A percentile compares a stretch with the other conserved stretches of the same genome.
Conservation (phyloP, 2,329 filamentous ascomycete genomes). For the Colletotrichum cordylinicola region DNA sequence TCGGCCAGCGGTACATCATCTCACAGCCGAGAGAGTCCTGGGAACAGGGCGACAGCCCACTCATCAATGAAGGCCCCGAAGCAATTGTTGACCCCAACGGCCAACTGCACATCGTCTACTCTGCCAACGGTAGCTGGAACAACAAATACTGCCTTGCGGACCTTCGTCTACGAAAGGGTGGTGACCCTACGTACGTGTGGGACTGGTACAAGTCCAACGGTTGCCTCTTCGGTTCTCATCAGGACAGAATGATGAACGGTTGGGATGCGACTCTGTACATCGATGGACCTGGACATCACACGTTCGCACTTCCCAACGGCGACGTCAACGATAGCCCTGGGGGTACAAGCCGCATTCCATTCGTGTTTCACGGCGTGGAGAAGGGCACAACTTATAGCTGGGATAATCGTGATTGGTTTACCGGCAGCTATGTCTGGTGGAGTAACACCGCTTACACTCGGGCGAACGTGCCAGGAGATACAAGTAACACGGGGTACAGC, state of each 20-base stretch:
- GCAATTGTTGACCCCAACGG: constrained; percentile 28
- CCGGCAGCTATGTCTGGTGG: constrained; percentile 27
- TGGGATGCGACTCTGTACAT: constrained; percentile 27
- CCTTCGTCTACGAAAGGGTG: constrained; percentile 27
- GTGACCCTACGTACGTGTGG: constrained; percentile 29
- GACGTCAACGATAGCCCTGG: constrained; percentile 21
- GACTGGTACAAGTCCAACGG: constrained; percentile 33
- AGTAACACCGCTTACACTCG: constrained; percentile 22
- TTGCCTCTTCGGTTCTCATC: constrained; percentile 29
- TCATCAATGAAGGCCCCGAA: constrained; percentile 30
- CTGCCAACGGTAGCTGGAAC: constrained; percentile 30
- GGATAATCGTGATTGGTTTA: constrained; percentile 25
- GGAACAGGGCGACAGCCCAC: constrained; percentile 23
- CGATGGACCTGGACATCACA: constrained; percentile 30
- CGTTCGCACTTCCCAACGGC: constrained; percentile 26
- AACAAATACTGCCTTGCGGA: constrained; percentile 29
- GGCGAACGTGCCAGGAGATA: constrained; percentile 22
- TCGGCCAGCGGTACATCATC: constrained; percentile 26
- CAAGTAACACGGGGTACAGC: constrained; percentile 21
- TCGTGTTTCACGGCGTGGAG: constrained; percentile 26
- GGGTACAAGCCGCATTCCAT: constrained; percentile 19
- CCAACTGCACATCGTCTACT: constrained; percentile 31
- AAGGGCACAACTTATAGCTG: constrained; percentile 26
- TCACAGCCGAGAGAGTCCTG: constrained; percentile 29
- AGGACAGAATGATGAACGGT: constrained; percentile 28